phyloP scores from a whole-genome alignment of 208 protist genomes.

The Strigomonas culicis region DNA sequence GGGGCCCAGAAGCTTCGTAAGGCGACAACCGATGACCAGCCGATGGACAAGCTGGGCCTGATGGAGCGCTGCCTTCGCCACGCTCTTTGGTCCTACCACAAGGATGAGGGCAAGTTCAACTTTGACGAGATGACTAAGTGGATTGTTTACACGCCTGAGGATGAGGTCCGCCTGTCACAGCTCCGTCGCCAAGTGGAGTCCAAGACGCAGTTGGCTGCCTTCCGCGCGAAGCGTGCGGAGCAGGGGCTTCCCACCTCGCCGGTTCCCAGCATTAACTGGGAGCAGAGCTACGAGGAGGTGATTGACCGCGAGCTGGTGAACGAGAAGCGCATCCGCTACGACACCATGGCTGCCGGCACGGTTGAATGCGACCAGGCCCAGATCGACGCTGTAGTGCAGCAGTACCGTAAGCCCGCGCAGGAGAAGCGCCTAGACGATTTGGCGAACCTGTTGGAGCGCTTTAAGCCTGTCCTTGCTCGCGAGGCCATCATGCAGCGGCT shows the following conservation, averaged over 20 bases:
- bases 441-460: constrained; percentile 85
- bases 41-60: constrained; percentile 87
- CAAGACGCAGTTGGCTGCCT: constrained; percentile 69
- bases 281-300: constrained; percentile 63
- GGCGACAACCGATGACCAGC: constrained; percentile 72
- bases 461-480: constrained; percentile 91
- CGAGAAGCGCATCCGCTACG: constrained; percentile 89
- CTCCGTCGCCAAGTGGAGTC: constrained; percentile 74
- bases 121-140: constrained; percentile 87
- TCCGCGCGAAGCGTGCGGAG: constrained; percentile 61
- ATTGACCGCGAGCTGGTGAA: constrained; percentile 85
- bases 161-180: constrained; percentile 72
- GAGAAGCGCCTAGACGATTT: constrained; percentile 86
- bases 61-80: constrained; percentile 92
- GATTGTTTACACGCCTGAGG: constrained; percentile 89
- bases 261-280: constrained; percentile 76
- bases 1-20: constrained; percentile 72
- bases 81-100: constrained; percentile 89
- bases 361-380: constrained; percentile 78
- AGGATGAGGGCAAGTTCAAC: constrained; percentile 85
- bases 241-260: constrained; percentile 56
- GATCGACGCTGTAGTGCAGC: constrained; percentile 80
- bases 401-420: constrained; percentile 84
- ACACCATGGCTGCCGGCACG: constrained; percentile 72
- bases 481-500: constrained; percentile 92